Evolutionary conservation across 257 asterid genomes (phyloP).

Genomic region (Coffea eugenioides): DNA sequence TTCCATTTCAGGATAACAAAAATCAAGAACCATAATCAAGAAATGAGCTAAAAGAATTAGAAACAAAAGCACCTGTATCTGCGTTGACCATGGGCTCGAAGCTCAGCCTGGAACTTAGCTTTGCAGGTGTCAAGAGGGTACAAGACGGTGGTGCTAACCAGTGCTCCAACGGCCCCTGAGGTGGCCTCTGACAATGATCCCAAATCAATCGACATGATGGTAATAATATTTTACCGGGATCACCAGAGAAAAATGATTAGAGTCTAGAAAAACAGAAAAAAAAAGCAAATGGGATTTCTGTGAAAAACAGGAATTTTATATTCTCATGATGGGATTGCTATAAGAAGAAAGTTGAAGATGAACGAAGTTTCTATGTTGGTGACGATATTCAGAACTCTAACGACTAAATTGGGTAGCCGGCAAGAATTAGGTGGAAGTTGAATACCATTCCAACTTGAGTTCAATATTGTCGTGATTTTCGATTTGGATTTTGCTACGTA

Average conservation of each 20-base stretch:
- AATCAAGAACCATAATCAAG: not conserved
- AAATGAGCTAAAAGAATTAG: not conserved
- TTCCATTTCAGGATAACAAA: not conserved
- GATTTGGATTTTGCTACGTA: not conserved
- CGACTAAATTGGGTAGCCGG: not conserved
- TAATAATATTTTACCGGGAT: not conserved
- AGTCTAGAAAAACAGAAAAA: not conserved
- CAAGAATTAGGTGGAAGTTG: conserved; percentile 16
- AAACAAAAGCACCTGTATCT: conserved; percentile 36
- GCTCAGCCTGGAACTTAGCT: conserved; percentile 47
- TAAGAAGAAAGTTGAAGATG: not conserved
- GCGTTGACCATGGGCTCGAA: conserved; percentile 35
- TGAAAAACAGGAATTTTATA: too few species aligned
- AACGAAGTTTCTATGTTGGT: not conserved
- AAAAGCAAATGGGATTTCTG: not conserved
- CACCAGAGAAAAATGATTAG: not conserved
- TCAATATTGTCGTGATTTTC: not conserved
- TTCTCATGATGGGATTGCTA: not conserved
- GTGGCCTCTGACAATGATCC: conserved; percentile 43
- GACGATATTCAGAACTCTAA: too few species aligned
- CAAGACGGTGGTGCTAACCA: conserved; percentile 43
- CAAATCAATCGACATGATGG: conserved; percentile 34
- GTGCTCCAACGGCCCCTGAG: conserved; percentile 45
- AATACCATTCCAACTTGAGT: not conserved
- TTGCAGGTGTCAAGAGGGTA: conserved; percentile 50